Evolutionary conservation across 2,329 filamentous ascomycete genomes (phyloP), one percentile per base, ranked within the genome.

Genomic region (Botrytis hyacinthi): DNA sequence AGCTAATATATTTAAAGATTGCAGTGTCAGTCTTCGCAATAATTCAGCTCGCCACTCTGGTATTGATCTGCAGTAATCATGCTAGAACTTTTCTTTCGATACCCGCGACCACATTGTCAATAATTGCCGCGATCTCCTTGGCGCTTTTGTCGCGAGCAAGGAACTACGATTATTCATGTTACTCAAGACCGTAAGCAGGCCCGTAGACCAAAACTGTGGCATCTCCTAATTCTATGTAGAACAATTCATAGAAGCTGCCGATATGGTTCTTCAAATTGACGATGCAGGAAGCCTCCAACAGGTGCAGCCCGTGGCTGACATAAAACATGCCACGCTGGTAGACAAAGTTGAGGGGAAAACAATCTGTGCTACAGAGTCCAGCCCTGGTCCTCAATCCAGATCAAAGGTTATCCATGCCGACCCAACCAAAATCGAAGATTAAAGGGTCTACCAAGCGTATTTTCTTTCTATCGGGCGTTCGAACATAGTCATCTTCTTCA

Each of bases 271-370:
- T 80, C 73, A 82, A 57, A 81, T 82, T 20, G 77, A 73, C 40
- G 73, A 78, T 69, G 81, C 83, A 8, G 85, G 88, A 59, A 79
- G 82, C 29, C 81, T 85, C 20, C 5, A 62, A 80, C 37, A 79
- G 79, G 14, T 72, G 66, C 37, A 76, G 82, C 48, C 72, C 73
- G 10, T 80, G 81, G 22, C 80, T 83, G 73, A 84, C 83, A 2
- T 78, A 77, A 76, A 12, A 77, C 80, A 74, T 73, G 10, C 37
- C 22, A 18, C 35, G 6, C 9, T 22, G 29, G 20, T 91, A 0
- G 92, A 26, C 8, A 60, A 22, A 22, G 12, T 26, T 6, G 57
- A 60, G 8, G 32, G 57, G 18, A 20, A 37, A 60, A 12, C n/a
- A 18, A 37, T 37, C 20, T 37, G 6, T 37, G 32, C 16, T 60